Base-by-base conservation (phyloP, 2,329 filamentous ascomycete species). In the Helicocarpus griseus region DNA sequence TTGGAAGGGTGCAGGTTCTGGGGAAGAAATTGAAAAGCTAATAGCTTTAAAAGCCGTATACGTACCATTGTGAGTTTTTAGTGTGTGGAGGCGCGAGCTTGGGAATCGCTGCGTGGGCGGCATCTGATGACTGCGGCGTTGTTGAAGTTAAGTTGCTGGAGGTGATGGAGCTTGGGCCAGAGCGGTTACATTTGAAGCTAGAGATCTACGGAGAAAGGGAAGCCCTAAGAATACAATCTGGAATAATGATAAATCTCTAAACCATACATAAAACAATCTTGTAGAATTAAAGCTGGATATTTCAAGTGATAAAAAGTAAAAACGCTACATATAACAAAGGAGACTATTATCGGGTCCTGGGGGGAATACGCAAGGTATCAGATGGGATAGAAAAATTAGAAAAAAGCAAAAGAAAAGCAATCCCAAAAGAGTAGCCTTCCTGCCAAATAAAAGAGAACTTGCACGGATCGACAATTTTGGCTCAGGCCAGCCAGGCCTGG, bases 51-150 rank as follows among this genome's bases (percentile, higher is more conserved):
- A 17, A 17, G 4, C 11, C 13, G 38, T 24, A 39, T 40, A 52
- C 57, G 55, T 63, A 69, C 69, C 71, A 64, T 67, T 69, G 53
- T 74, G 72, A 43, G 72, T 72, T 61, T 66, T 69, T 22, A 74
- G 63, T 2, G 65, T 71, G 56, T 73, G 70, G n/a, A 69, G 57
- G 48, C 64, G 63, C n/a, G 60, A 55, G 1, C 64, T 61, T n/a
- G 72, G 69, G 49, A 74, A 69, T 43, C 57, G 54, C 51, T 62
- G 65, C 36, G 58, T 58, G 21, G 54, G 50, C 24, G 49, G 44
- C 44, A 46, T 46, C 44, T 46, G 44, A 33, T 33, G 11, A 35
- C n/a, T 21, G 29, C 14, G 13, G 11, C 5, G 29, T 33, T 21
- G 36, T n/a, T 35, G 28, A n/a, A 2, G 29, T 33, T 22, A 7